Evolutionary conservation across 768 basidiomycete genomes (phyloP).

Genomic region (Serendipita sp.): DNA sequence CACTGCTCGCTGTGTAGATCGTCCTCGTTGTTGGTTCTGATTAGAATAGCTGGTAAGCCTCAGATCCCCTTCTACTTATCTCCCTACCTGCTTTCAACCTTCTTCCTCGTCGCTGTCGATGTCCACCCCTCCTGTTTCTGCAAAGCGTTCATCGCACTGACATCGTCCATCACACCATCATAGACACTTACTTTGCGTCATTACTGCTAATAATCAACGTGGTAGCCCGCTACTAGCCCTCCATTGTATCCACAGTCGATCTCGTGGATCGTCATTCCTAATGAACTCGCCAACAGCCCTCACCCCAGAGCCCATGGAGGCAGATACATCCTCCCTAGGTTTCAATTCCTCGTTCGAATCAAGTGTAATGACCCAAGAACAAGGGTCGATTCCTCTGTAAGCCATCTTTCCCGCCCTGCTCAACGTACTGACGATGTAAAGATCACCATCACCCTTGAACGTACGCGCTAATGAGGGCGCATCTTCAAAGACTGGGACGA

Average conservation of each 20-base stretch:
- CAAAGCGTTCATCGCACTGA: too few relatives aligned
- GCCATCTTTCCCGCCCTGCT: neutral
- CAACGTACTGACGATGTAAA: neutral
- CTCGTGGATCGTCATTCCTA: neutral
- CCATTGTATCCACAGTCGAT: neutral
- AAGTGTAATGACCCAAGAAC: neutral
- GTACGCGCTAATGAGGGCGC: neutral
- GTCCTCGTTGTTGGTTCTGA: too few relatives aligned
- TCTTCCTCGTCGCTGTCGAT: too few relatives aligned
- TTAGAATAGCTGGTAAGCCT: too few relatives aligned
- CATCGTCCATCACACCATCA: too few relatives aligned
- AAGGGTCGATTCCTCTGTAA: neutral
- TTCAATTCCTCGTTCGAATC: neutral
- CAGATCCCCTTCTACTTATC: too few relatives aligned
- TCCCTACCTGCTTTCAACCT: too few relatives aligned
- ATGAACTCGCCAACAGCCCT: conserved; percentile 2
- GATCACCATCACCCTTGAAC: neutral
- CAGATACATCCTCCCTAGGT: neutral
- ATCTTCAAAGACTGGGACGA: neutral
- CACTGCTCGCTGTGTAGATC: too few relatives aligned
- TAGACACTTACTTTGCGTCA: too few relatives aligned
- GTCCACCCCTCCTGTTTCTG: too few relatives aligned
- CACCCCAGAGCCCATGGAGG: neutral
- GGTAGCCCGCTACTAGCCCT: too few relatives aligned
- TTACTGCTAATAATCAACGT: too few relatives aligned